Percentiles rank a stretch among this genome's conserved stretches.
Conservation (phyloP, 2,329 filamentous ascomycete species). For the Parascedosporium putredinis region DNA sequence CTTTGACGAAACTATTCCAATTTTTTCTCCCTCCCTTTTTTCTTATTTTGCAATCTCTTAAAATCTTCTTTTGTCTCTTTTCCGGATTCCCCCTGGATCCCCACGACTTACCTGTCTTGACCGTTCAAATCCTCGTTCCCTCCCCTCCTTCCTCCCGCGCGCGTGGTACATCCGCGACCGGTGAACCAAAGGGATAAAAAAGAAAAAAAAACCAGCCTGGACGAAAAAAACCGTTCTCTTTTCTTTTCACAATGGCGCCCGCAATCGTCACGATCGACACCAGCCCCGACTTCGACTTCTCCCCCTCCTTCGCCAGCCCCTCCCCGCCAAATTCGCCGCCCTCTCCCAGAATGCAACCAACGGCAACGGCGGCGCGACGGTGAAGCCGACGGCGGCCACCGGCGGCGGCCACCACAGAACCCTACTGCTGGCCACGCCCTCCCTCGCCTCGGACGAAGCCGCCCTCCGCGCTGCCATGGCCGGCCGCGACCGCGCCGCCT, state of each 20-base stretch:
- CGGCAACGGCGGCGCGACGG: too few species aligned
- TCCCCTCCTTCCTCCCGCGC: not conserved
- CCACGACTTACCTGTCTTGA: not conserved
- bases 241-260: constrained; percentile 35
- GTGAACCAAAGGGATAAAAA: not conserved
- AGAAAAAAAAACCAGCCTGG: too few species aligned
- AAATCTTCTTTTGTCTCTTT: not conserved
- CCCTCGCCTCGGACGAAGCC: constrained; percentile 75
- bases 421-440: constrained; percentile 82
- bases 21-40: not conserved
- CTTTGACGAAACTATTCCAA: not conserved
- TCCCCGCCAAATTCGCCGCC: constrained; percentile 11
- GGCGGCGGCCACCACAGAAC: constrained; percentile 52
- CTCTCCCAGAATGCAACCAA: too few species aligned
- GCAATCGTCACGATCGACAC: constrained; percentile 44
- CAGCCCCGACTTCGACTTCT: constrained; percentile 37
- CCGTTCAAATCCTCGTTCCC: not conserved
- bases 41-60: not conserved
- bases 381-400: constrained; percentile 27
- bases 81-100: not conserved
- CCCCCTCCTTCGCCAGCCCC: constrained; percentile 19
- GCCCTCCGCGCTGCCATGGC: constrained; percentile 62
- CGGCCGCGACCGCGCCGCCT: constrained; percentile 61
- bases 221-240: too few species aligned
- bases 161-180: not conserved